A percentile compares a stretch with the other conserved stretches of the same genome.
These are phyloP conservation scores for Petunia secreta DNA, from an alignment of 257 asterid genomes.

Conservation along the genomic window DNA sequence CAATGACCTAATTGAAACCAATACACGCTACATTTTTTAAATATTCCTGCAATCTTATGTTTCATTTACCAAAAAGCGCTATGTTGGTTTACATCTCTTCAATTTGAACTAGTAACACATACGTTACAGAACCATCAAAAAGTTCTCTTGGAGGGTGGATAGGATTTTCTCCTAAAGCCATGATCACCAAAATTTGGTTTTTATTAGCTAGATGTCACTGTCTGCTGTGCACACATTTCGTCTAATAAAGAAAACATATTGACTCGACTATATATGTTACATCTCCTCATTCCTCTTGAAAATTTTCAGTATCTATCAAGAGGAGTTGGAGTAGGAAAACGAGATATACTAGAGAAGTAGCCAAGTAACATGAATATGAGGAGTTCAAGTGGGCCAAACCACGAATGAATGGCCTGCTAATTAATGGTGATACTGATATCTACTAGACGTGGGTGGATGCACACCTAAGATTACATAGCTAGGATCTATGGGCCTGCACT, in stretches of 20 bases:
- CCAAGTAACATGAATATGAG: constrained; percentile 24
- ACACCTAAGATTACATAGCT: constrained; percentile 29
- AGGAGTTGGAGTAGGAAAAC: constrained; percentile 22
- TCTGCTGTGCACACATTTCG: neutral
- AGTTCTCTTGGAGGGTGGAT: neutral
- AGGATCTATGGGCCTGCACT: constrained; percentile 22
- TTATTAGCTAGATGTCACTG: constrained; percentile 13
- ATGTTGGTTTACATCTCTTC: neutral
- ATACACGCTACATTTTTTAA: too few species aligned
- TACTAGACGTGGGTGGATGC: constrained; percentile 51
- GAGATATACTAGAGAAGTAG: constrained; percentile 30
- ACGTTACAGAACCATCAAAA: neutral
- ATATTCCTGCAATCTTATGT: too few species aligned
- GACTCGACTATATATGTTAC: neutral
- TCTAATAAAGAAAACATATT: neutral
- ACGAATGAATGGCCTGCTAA: constrained; percentile 42
- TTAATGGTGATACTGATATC: constrained; percentile 40
- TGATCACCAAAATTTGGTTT: neutral
- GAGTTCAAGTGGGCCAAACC: constrained; percentile 49
- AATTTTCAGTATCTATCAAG: neutral
- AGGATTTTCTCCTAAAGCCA: neutral
- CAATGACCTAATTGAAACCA: neutral
- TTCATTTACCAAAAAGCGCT: neutral
- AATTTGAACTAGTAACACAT: neutral
- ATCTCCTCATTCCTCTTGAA: neutral